Base-by-base conservation (phyloP, 805 yeast species). In the Millerozyma acaciae region DNA sequence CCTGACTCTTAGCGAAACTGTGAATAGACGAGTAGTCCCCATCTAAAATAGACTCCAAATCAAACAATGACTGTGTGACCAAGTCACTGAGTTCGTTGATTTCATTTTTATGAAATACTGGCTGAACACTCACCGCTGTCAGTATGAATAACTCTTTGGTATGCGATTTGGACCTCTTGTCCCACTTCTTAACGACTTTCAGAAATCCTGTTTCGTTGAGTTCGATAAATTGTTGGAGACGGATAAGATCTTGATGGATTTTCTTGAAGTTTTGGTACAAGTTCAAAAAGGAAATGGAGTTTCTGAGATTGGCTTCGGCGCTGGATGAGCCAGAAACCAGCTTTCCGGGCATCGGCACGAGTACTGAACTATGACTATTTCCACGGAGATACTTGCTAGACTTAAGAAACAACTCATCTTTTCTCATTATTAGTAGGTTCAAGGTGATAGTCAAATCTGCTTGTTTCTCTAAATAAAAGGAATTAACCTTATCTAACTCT, bases 161-260 rank as follows among this genome's bases (percentile, higher is more conserved):
- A 46, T 86, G 95, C 3, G 96, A 85, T 51, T 90, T 88, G 15
- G 96, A 87, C 41, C 97, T 70, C 60, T 93, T 93, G 61, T 93
- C 98, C 98, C 98, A 93, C 63, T 93, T 93, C 57, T 93, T 93
- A 50, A 93, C 74, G 18, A 87, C 97, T 61, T 93, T 93, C 15
- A 94, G 80, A 59, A 93, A 93, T 9, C 98, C 98, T 1, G 95
- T 86, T 50, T 89, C 96, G 55, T 93, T 93, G 38, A 93, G 70
- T 57, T 89, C 97, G 24, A 93, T 87, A 60, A 85, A 93, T 57
- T 90, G 97, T 53, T 93, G 96, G 17, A 93, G 67, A 38, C 95
- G 73, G 42, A 84, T 84, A 42, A 93, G 65, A 57, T 93, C 97
- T 45, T 88, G 84, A 33, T 94, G 82, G 47, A 86, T 86, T 48